Conservation (phyloP, 2,329 filamentous ascomycete genomes). For the Chrysoporthe austroafricana region DNA sequence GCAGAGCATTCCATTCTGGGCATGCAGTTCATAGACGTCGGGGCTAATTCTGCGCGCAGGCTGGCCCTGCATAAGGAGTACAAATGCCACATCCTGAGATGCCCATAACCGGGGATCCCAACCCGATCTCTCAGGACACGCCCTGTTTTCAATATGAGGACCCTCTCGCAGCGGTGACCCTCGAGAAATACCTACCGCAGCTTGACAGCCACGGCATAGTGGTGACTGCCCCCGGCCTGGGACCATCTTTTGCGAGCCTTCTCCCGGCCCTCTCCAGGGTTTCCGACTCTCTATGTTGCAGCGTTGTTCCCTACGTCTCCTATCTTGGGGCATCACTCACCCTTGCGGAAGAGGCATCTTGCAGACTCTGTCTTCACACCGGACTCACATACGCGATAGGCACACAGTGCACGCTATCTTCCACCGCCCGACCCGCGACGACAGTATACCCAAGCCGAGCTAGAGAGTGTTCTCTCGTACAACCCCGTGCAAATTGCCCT, state of each 20-base stretch:
- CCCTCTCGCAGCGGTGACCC: neutral
- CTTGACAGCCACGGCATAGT: neutral
- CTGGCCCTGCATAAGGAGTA: constrained; percentile 17
- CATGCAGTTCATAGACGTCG: constrained; percentile 20
- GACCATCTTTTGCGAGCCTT: neutral
- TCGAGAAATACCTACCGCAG: neutral
- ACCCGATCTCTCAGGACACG: constrained; percentile 10
- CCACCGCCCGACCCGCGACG: neutral
- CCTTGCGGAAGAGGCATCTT: neutral
- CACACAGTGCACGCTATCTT: constrained; percentile 1
- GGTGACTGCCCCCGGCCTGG: neutral
- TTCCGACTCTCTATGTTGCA: neutral
- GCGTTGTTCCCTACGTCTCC: neutral
- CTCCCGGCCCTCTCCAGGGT: neutral
- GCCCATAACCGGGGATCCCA: neutral
- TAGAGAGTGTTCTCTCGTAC: neutral
- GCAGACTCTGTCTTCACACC: neutral
- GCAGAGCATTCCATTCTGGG: constrained; percentile 19
- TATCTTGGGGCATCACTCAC: neutral
- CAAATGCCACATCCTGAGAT: constrained; percentile 1
- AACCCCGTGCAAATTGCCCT: constrained; percentile 1
- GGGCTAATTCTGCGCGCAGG: constrained; percentile 9
- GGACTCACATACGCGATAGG: neutral
- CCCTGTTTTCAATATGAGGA: neutral
- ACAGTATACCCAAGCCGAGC: neutral